Evolutionary conservation across 352 stramenopile genomes (phyloP).

Genomic region (Phytophthora cactorum): DNA sequence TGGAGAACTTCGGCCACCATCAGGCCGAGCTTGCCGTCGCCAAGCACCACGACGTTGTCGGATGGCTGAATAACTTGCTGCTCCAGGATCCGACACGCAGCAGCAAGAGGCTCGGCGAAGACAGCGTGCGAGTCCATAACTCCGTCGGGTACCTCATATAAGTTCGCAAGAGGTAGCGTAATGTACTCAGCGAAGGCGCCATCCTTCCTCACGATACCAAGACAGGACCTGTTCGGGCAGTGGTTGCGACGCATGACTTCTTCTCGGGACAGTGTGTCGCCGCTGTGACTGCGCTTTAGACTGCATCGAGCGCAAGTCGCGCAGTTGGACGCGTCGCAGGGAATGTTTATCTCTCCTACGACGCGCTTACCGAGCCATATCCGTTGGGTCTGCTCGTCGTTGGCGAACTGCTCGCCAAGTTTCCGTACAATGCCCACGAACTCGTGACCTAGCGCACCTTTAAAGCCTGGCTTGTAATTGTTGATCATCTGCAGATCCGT

Average conservation of each 20-base stretch:
- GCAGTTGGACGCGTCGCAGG: slow-evolving; percentile 70
- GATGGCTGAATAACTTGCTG: slow-evolving; percentile 66
- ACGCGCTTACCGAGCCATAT: slow-evolving; percentile 81
- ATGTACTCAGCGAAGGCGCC: slow-evolving; percentile 89
- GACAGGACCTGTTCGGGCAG: slow-evolving; percentile 80
- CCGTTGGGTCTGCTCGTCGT: slow-evolving; percentile 24
- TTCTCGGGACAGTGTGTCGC: slow-evolving; percentile 34
- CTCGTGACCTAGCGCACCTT: slow-evolving; percentile 85
- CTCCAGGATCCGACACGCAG: slow-evolving; percentile 86
- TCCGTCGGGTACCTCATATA: slow-evolving; percentile 77
- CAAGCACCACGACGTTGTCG: slow-evolving; percentile 81
- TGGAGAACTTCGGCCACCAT: slow-evolving; percentile 87
- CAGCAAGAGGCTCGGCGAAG: slow-evolving; percentile 88
- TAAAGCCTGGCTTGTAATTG: slow-evolving; percentile 77
- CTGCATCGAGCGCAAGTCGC: slow-evolving; percentile 32
- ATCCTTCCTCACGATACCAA: slow-evolving; percentile 84
- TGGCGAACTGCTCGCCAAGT: slow-evolving; percentile 42
- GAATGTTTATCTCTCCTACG: slow-evolving; percentile 93
- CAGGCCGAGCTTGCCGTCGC: slow-evolving; percentile 91
- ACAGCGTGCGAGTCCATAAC: slow-evolving; percentile 77
- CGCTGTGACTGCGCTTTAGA: slow-evolving; percentile 13
- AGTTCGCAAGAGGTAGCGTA: slow-evolving; percentile 78
- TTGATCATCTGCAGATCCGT: slow-evolving; percentile 81
- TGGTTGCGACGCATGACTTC: slow-evolving; percentile 77
- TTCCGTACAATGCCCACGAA: slow-evolving; percentile 88